Evolutionary conservation across 1,284 basidiomycete genomes (phyloP).

Genomic region (Thecaphora frezii): DNA sequence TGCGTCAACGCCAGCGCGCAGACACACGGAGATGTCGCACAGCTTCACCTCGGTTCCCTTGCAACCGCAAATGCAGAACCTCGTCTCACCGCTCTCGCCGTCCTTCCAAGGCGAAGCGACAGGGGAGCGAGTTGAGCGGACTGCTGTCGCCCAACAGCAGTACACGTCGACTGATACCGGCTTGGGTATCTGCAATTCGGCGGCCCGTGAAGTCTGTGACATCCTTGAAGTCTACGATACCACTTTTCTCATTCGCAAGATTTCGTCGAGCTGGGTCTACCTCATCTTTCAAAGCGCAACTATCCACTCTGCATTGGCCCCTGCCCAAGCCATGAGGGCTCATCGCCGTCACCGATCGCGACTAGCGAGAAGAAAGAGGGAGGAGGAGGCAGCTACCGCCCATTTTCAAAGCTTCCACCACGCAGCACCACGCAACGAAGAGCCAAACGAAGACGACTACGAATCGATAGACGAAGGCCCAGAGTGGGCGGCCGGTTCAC

Average conservation of each 20-base stretch:
- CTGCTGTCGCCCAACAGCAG: background rate
- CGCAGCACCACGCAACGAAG: slow-evolving; percentile 2
- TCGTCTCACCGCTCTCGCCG: background rate
- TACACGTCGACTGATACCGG: slow-evolving; percentile 13
- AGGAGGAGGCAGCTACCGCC: too few relatives aligned
- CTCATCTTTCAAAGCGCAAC: slow-evolving; percentile 42
- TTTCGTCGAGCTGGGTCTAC: slow-evolving; percentile 39
- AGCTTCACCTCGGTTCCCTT: background rate
- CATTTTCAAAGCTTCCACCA: slow-evolving; percentile 21
- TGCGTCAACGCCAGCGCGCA: background rate
- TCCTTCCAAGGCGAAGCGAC: slow-evolving; percentile 1
- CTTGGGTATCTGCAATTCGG: slow-evolving; percentile 31
- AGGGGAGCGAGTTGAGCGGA: slow-evolving; percentile 1
- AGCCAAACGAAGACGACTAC: slow-evolving; percentile 7
- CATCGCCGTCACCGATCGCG: background rate
- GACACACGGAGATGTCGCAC: background rate
- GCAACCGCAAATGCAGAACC: background rate
- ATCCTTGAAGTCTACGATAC: slow-evolving; percentile 36
- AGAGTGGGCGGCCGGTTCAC: slow-evolving; percentile 12
- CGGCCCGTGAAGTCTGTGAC: slow-evolving; percentile 33
- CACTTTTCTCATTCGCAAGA: slow-evolving; percentile 39
- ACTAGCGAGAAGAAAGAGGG: background rate
- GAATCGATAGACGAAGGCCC: slow-evolving; percentile 7
- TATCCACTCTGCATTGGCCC: slow-evolving; percentile 33
- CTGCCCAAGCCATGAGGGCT: slow-evolving; percentile 24